Base-by-base conservation (phyloP, 1,139 yeast genomes). In the Geotrichum aggregatum region DNA sequence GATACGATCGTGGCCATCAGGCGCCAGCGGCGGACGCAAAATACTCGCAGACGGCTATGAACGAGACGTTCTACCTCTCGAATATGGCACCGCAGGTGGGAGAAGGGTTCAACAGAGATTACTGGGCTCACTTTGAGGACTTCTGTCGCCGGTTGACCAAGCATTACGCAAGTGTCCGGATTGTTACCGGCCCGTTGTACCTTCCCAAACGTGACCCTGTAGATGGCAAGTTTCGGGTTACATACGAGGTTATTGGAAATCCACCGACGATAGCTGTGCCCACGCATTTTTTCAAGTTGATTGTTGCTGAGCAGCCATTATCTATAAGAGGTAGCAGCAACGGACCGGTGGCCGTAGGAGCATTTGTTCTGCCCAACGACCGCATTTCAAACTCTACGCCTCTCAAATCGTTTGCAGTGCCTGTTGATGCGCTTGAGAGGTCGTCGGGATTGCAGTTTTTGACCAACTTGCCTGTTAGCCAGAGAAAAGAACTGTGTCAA, bases 11-110 rank as follows among this genome's bases (percentile, higher is more conserved):
- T 59, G 99, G 99, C 2, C 99, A 92, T 68, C 87, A 87, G 64
- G 97, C 96, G 0, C 98, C 99, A 1, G 98, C 98, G 3, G 98
- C 98, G 0, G 87, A 92, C 68, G 97, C 98, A 36, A 89, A 88
- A 66, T 92, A 79, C 70, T 80, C 82, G 34, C 98, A 92, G 68
- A 63, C 69, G 21, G 98, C 98, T 11, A 91, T 94, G 97, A 84
- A 92, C 67, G 96, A 91, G 68, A 94, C 98, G 0, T 92, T 92
- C 63, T 80, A 75, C 59, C 73, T 94, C 62, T 82, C 96, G 19
- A 92, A 92, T 67, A 92, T 92, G 76, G 80, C 95, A 10, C 99
- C 99, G 0, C 99, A 92, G 68, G 96, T 92, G 1, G 98, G 98
- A 5, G 96, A 86, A 3, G 98, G 98, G 0, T 92, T 92, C 73